Evolutionary conservation across 169 alveolate species (phyloP).

Genomic region (Cryptosporidium sp.): DNA sequence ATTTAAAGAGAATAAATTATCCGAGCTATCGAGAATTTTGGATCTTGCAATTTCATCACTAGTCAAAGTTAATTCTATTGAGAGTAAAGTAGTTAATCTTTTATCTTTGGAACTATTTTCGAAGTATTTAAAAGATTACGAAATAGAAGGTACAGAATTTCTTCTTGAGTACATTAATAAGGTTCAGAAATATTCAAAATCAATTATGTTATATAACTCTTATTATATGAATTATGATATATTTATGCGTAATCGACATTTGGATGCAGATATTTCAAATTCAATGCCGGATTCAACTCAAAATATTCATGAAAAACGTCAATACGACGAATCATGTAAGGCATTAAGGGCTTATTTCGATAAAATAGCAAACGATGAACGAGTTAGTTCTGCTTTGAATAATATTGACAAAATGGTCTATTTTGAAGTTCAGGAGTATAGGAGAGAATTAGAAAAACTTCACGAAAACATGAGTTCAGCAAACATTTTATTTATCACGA

Average conservation of each 20-base stretch:
- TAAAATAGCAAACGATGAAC: not conserved
- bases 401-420: not conserved
- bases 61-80: not conserved
- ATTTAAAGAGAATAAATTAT: not conserved
- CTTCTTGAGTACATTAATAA: not conserved
- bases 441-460: not conserved
- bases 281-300: not conserved
- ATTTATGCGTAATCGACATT: not conserved
- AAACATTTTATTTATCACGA: not conserved
- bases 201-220: not conserved
- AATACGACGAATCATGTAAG: not conserved
- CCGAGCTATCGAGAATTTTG: not conserved
- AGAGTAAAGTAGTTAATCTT: not conserved
- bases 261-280: not conserved
- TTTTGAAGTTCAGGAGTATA: not conserved
- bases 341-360: not conserved
- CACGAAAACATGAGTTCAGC: not conserved
- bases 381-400: not conserved
- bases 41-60: not conserved
- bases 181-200: not conserved
- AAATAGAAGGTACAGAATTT: not conserved
- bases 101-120: not conserved
- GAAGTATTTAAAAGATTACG: not conserved
- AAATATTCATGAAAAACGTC: not conserved
- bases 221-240: not conserved